Evolutionary conservation across 1,139 yeast genomes (phyloP).

Genomic region (Yamadazyma sp.): DNA sequence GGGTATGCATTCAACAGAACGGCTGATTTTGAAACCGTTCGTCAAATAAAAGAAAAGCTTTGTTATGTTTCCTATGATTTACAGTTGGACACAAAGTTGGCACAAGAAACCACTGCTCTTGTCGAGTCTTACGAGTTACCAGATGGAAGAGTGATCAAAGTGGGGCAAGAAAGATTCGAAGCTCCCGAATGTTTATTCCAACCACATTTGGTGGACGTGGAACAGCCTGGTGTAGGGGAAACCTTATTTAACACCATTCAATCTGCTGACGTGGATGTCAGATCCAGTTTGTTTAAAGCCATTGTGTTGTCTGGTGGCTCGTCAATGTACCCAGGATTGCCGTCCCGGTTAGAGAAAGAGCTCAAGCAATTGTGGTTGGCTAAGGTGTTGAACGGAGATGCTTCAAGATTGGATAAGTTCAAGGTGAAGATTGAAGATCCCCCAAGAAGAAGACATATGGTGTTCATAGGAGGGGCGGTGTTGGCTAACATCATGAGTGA

Average conservation of each 20-base stretch:
- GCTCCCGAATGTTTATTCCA: constrained; percentile 99
- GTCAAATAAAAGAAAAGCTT: constrained; percentile 94
- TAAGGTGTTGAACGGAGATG: constrained; percentile 82
- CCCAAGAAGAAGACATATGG: constrained; percentile 99
- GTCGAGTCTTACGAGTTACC: constrained; percentile 93
- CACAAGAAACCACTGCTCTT: constrained; percentile 90
- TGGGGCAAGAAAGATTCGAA: constrained; percentile 94
- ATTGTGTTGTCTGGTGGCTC: constrained; percentile 97
- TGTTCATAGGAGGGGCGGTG: constrained; percentile 98
- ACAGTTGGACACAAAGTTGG: constrained; percentile 81
- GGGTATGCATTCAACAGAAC: constrained; percentile 98
- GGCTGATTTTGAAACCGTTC: constrained; percentile 97
- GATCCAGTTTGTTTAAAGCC: constrained; percentile 86
- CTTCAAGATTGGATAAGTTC: constrained; percentile 83
- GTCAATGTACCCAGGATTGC: constrained; percentile 98
- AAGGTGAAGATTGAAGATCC: constrained; percentile 98
- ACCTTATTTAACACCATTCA: constrained; percentile 88
- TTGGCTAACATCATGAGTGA: constrained; percentile 98
- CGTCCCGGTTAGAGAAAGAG: constrained; percentile 93
- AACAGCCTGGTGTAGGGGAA: constrained; percentile 97
- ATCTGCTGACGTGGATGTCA: constrained; percentile 89
- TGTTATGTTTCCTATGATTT: constrained; percentile 95
- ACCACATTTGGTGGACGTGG: constrained; percentile 94
- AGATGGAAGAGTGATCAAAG: constrained; percentile 91
- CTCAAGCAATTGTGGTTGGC: constrained; percentile 95